Conservation (phyloP, 768 basidiomycete genomes). For the Lentinus brumalis region DNA sequence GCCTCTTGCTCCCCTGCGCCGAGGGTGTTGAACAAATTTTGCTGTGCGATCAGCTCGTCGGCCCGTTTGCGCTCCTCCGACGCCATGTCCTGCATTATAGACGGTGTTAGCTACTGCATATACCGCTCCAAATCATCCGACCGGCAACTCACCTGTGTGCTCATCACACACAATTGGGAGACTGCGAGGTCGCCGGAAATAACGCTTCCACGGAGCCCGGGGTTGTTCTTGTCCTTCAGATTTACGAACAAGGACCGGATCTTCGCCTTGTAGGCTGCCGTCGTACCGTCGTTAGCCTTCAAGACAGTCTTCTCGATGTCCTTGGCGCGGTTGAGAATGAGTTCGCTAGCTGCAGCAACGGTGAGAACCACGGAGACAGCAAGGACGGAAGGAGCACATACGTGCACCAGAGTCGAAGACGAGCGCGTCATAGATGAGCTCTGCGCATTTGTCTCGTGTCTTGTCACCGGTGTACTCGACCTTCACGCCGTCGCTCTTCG, state of each 20-base stretch:
- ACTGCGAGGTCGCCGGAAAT: constrained; percentile 79
- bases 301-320: constrained; percentile 72
- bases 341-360: constrained; percentile 44
- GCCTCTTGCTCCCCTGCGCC: constrained; percentile 89
- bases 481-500: constrained; percentile 73
- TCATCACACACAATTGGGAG: constrained; percentile 76
- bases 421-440: constrained; percentile 91
- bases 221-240: constrained; percentile 94
- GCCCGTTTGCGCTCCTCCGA: constrained; percentile 88
- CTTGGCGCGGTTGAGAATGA: constrained; percentile 64
- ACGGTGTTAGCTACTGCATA: too few species aligned
- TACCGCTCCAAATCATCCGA: too few species aligned
- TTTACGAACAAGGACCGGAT: constrained; percentile 91
- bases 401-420: constrained; percentile 85
- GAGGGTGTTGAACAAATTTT: constrained; percentile 89
- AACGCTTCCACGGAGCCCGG: constrained; percentile 79
- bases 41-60: constrained; percentile 77
- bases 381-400: constrained; percentile 41
- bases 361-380: constrained; percentile 1
- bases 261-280: constrained; percentile 65
- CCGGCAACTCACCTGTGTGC: constrained; percentile 60
- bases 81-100: constrained; percentile 80
- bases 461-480: constrained; percentile 60
- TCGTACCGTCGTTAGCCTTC: constrained; percentile 44
- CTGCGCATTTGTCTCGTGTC: constrained; percentile 84